Conservation (phyloP, 2,329 filamentous ascomycete species). For the Calonectria henricotiae region DNA sequence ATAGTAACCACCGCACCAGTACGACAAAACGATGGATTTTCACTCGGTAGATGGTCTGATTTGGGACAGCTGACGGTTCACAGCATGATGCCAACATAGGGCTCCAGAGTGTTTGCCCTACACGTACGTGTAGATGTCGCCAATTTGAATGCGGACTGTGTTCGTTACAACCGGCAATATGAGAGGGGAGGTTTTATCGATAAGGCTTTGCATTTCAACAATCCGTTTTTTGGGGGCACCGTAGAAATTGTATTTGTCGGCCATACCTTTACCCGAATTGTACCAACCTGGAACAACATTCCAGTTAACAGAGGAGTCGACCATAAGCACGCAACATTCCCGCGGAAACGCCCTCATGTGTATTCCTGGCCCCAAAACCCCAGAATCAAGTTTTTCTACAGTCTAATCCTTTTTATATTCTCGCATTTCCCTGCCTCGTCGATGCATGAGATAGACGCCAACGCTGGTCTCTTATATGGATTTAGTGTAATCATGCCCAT, state of each 20-base stretch:
- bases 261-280: neutral
- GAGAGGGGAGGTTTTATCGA: too few species aligned
- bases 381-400: neutral
- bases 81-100: too few species aligned
- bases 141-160: neutral
- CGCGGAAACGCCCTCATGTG: too few species aligned
- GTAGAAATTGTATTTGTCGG: neutral
- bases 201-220: neutral
- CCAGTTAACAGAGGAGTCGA: neutral
- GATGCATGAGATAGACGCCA: neutral
- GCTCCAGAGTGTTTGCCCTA: neutral
- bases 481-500: neutral
- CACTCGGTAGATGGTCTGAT: neutral
- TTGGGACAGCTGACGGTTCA: too few species aligned
- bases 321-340: conserved; percentile 2
- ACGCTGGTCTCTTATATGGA: neutral
- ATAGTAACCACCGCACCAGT: neutral
- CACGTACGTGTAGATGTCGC: neutral
- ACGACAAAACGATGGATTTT: neutral
- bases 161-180: neutral
- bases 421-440: neutral
- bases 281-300: neutral
- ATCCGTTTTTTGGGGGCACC: neutral
- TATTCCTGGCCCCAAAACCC: too few species aligned
- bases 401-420: neutral